Conservation (phyloP, 2,329 filamentous ascomycete genomes). For the Westerdykella sp. region DNA sequence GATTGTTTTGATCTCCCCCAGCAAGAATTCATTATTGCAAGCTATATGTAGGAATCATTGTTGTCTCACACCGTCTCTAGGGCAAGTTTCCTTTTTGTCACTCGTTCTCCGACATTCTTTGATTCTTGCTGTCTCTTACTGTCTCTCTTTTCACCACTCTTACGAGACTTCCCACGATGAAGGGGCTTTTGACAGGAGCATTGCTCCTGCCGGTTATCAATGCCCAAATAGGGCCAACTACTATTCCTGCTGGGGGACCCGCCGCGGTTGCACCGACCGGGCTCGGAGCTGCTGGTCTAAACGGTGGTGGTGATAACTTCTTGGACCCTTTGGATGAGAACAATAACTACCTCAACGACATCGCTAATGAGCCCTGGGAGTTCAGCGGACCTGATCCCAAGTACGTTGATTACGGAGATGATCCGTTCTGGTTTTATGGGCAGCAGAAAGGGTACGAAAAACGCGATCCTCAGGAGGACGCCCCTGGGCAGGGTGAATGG, state of each 20-base stretch:
- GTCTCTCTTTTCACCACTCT: neutral
- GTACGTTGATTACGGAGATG: neutral
- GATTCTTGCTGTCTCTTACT: neutral
- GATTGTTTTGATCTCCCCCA: neutral
- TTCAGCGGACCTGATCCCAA: neutral
- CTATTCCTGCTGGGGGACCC: neutral
- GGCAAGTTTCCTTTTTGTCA: neutral
- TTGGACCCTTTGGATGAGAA: neutral
- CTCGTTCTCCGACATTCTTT: neutral
- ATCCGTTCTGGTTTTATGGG: neutral
- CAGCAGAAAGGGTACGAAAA: neutral
- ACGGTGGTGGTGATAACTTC: neutral
- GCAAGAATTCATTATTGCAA: neutral
- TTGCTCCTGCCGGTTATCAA: neutral
- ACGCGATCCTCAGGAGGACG: too few species aligned
- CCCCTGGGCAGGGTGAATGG: too few species aligned
- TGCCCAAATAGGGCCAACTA: neutral
- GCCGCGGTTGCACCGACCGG: too few species aligned
- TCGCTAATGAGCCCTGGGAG: neutral
- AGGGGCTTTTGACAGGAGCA: neutral
- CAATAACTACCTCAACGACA: neutral
- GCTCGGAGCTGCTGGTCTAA: too few species aligned
- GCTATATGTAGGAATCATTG: neutral
- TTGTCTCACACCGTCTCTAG: neutral
- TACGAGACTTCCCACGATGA: neutral